Evolutionary conservation across 2,329 filamentous ascomycete species (phyloP).

Genomic region (Hysterium pulicare): DNA sequence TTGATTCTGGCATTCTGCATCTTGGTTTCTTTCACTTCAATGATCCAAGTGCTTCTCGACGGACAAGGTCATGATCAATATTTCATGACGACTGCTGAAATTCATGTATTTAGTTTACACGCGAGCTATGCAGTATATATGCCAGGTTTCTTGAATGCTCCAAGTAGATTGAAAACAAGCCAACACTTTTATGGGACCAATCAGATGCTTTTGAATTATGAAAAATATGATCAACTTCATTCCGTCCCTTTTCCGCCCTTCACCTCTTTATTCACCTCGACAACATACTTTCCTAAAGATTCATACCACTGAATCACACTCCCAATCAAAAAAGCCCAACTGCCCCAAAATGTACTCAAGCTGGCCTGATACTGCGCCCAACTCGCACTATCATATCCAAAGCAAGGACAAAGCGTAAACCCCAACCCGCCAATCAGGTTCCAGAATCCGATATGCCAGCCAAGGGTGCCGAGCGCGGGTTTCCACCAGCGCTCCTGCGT

Average conservation of each 20-base stretch:
- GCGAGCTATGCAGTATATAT: too few species aligned
- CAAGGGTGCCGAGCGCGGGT: slow-evolving; percentile 55
- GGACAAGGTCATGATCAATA: too few species aligned
- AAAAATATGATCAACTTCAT: too few species aligned
- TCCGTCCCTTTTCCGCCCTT: background rate
- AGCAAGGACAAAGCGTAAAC: slow-evolving; percentile 49
- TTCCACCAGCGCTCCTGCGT: slow-evolving; percentile 62
- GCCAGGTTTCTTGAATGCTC: too few species aligned
- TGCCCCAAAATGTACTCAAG: slow-evolving; percentile 33
- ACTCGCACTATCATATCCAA: slow-evolving; percentile 27
- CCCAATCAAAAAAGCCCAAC: slow-evolving; percentile 34
- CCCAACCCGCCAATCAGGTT: slow-evolving; percentile 62
- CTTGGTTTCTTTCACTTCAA: too few species aligned
- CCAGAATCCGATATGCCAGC: slow-evolving; percentile 67
- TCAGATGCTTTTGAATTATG: too few species aligned
- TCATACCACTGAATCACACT: slow-evolving; percentile 35
- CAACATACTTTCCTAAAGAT: slow-evolving; percentile 30
- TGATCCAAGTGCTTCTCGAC: too few species aligned
- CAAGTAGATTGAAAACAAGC: too few species aligned
- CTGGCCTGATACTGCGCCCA: slow-evolving; percentile 33
- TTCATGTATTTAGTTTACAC: too few species aligned
- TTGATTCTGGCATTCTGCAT: too few species aligned
- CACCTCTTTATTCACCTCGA: slow-evolving; percentile 19
- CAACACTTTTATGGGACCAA: too few species aligned
- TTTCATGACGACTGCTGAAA: too few species aligned